Evolutionary conservation across 1,284 basidiomycete species (phyloP).

Genomic region (Schizophyllum commune): DNA sequence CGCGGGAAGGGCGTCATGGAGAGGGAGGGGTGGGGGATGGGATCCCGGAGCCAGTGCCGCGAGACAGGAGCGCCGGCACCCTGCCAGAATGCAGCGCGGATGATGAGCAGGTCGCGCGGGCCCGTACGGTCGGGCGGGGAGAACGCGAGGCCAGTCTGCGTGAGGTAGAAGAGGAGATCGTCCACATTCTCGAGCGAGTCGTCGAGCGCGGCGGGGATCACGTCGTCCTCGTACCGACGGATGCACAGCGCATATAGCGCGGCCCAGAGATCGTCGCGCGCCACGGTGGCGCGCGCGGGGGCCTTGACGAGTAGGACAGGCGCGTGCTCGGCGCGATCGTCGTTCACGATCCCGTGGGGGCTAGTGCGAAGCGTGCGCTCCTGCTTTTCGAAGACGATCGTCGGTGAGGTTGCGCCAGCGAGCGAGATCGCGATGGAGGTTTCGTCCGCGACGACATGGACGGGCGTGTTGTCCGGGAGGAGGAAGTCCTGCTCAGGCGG

Average conservation of each 20-base stretch:
- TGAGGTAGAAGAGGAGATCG: constrained; percentile 8
- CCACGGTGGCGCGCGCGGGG: constrained; percentile 1
- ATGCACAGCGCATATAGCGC: constrained; percentile 12
- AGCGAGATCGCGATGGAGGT: constrained; percentile 4
- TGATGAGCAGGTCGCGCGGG: constrained; percentile 9
- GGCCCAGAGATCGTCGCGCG: constrained; percentile 8
- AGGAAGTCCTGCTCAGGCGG: constrained; percentile 10
- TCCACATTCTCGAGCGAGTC: constrained; percentile 1
- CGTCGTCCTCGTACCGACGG: constrained; percentile 8
- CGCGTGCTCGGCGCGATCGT: constrained; percentile 8
- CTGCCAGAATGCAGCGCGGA: constrained; percentile 13
- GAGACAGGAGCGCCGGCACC: constrained; percentile 10
- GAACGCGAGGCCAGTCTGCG: constrained; percentile 11
- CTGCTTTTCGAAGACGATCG: constrained; percentile 6
- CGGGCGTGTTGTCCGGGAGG: constrained; percentile 8
- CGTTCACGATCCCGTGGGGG: constrained; percentile 12
- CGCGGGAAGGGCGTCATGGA: constrained; percentile 10
- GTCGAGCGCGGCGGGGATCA: constrained; percentile 8
- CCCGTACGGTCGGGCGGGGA: constrained; percentile 5
- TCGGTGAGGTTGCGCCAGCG: not conserved
- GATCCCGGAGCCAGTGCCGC: constrained; percentile 7
- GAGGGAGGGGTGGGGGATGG: constrained; percentile 7
- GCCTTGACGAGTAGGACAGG: constrained; percentile 2
- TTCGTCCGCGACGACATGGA: constrained; percentile 4
- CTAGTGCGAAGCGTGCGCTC: constrained; percentile 7